Percentiles rank a stretch among this genome's conserved stretches.
Evolutionary conservation across 148 eudicot genomes (phyloP).

Genomic region (Silene uniflora): DNA sequence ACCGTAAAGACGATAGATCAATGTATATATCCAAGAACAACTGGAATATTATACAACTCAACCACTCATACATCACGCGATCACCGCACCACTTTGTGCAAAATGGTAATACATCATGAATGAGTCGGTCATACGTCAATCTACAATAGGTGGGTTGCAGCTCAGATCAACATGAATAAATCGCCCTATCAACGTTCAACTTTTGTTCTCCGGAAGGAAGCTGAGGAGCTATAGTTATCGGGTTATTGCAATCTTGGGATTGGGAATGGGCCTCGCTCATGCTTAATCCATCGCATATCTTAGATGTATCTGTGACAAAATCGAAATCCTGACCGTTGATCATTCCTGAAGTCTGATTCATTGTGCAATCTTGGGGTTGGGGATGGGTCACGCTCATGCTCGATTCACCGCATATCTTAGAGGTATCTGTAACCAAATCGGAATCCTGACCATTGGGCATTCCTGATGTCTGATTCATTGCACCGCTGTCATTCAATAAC

Average conservation of each 20-base stretch:
- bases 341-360: slow-evolving; percentile 14
- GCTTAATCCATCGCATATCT: slow-evolving; percentile 23
- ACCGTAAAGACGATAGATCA: not conserved
- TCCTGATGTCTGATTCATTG: slow-evolving; percentile 13
- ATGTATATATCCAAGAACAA: not conserved
- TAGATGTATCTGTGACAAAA: not conserved
- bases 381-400: slow-evolving; percentile 27
- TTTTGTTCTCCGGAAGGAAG: not conserved
- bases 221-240: not conserved
- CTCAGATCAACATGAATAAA: not conserved
- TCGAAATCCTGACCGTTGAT: slow-evolving; percentile 29
- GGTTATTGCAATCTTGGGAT: slow-evolving; percentile 14
- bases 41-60: not conserved
- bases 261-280: slow-evolving; percentile 26
- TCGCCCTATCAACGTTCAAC: not conserved
- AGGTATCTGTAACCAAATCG: slow-evolving; percentile 11
- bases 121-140: not conserved
- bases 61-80: not conserved
- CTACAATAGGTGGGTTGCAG: not conserved
- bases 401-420: slow-evolving; percentile 11
- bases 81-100: slow-evolving; percentile 10
- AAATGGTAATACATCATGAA: too few relatives aligned
- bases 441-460: slow-evolving; percentile 23
- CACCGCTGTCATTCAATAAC: slow-evolving; percentile 16
- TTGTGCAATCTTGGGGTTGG: not conserved